phyloP scores from a whole-genome alignment of 768 basidiomycete genomes.

The Lepiota venenata region DNA sequence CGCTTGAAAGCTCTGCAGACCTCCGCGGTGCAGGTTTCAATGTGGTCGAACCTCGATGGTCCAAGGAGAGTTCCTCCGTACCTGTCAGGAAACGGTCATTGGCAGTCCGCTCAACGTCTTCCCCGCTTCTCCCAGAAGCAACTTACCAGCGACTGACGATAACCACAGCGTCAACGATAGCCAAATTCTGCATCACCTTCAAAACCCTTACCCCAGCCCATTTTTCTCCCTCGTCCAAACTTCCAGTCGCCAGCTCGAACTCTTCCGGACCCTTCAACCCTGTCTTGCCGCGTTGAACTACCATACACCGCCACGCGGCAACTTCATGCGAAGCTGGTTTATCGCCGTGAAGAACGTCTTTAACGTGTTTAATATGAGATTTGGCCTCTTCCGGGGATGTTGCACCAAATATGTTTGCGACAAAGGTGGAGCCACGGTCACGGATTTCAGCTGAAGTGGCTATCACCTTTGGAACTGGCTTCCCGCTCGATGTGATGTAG shows the following conservation, averaged over 20 bases:
- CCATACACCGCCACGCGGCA: slow-evolving; percentile 78
- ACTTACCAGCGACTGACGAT: slow-evolving; percentile 75
- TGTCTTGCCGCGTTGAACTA: slow-evolving; percentile 55
- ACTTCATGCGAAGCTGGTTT: slow-evolving; percentile 71
- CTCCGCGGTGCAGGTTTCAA: slow-evolving; percentile 71
- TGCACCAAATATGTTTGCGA: slow-evolving; percentile 61
- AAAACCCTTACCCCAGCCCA: slow-evolving; percentile 64
- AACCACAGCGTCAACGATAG: slow-evolving; percentile 74
- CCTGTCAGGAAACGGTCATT: slow-evolving; percentile 35
- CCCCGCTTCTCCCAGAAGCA: background rate
- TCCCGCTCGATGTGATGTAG: slow-evolving; percentile 39
- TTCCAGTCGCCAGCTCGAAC: slow-evolving; percentile 62
- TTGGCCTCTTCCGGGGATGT: slow-evolving; percentile 49
- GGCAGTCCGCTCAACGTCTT: background rate
- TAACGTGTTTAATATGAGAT: slow-evolving; percentile 46
- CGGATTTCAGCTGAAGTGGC: slow-evolving; percentile 70
- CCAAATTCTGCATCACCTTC: slow-evolving; percentile 65
- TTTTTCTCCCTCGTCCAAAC: slow-evolving; percentile 76
- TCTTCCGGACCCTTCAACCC: slow-evolving; percentile 75
- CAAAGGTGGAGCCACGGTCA: slow-evolving; percentile 71
- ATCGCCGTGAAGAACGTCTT: slow-evolving; percentile 51
- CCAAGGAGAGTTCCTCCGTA: slow-evolving; percentile 82
- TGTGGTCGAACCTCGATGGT: slow-evolving; percentile 71
- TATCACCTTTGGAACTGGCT: slow-evolving; percentile 39
- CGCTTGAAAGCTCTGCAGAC: slow-evolving; percentile 68